Base-by-base conservation (phyloP, 257 asterid species). In the Lithospermum erythrorhizon region DNA sequence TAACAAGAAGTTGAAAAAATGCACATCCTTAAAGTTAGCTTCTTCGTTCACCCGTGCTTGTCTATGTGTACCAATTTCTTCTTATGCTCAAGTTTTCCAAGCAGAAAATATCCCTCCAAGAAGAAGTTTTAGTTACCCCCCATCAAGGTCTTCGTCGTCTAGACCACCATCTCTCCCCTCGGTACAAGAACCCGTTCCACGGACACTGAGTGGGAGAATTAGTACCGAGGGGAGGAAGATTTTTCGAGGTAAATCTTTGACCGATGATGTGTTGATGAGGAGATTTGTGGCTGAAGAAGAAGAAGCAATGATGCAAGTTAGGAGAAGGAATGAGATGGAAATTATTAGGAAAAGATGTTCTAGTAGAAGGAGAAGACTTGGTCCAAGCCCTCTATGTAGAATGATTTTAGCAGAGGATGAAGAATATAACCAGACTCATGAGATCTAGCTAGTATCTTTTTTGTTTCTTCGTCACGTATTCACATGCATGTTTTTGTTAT, bases 261-360 rank as follows among this genome's bases (percentile, higher is more conserved):
- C 76, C 0, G 95, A 89, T 49, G 95, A 89, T 74, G 93, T 86
- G 29, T 67, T 84, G 61, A 89, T 89, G 97, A 84, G 83, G 60
- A 81, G 97, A 65, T 89, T 89, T 71, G 95, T 89, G 17, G 73
- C 82, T 17, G 97, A 89, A 58, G 97, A 86, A 70, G 95, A 88
- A 70, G 95, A 88, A 70, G 91, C 89, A 52, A 89, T 82, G 91
- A 78, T 76, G 93, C 87, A 83, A 68, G 79, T 73, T 32, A 84
- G 83, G 47, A 86, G 83, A 70, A 89, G 89, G 69, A 89, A 86
- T 79, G 81, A 89, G 71, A 82, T 86, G 94, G 95, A 86, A 65
- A 77, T 82, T 70, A 78, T 89, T 62, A 86, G 81, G 79, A 89
- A 80, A 69, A 81, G 87, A 70, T 82, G 87, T 71, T 68, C 71